phyloP scores from a whole-genome alignment of 2,329 filamentous ascomycete genomes.

The Ustilaginoidea virens region DNA sequence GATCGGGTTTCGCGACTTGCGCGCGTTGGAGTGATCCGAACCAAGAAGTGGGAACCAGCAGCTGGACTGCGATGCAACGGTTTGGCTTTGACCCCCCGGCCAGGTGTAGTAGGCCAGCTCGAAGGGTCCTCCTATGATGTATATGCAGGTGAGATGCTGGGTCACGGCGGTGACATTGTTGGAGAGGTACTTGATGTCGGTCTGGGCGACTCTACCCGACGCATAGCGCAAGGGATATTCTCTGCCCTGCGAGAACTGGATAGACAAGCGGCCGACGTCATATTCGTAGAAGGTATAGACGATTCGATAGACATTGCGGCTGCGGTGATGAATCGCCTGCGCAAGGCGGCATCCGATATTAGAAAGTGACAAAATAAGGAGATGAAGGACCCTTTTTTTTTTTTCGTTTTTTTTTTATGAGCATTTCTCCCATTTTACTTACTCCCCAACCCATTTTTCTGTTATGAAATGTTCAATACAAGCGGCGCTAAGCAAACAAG shows the following conservation, averaged over 20 bases:
- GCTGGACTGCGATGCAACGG: slow-evolving; percentile 22
- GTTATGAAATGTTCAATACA: slow-evolving; percentile 9
- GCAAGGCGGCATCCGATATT: slow-evolving; percentile 57
- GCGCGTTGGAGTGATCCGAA: slow-evolving; percentile 39
- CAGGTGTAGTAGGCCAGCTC: slow-evolving; percentile 5
- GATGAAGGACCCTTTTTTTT: background rate
- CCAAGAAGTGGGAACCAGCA: slow-evolving; percentile 32
- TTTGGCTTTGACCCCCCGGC: slow-evolving; percentile 9
- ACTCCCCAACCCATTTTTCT: background rate
- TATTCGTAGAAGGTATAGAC: slow-evolving; percentile 80
- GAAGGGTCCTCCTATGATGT: slow-evolving; percentile 22
- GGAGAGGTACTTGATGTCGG: slow-evolving; percentile 50
- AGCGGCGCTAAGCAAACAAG: slow-evolving; percentile 10
- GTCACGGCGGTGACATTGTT: slow-evolving; percentile 15
- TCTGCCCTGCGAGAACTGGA: slow-evolving; percentile 78
- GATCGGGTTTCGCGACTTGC: slow-evolving; percentile 12
- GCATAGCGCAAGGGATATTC: slow-evolving; percentile 78
- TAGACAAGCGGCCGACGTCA: slow-evolving; percentile 59
- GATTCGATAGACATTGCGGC: slow-evolving; percentile 71
- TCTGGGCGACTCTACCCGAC: slow-evolving; percentile 53
- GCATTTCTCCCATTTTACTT: background rate
- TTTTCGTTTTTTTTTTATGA: background rate
- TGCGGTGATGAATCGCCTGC: slow-evolving; percentile 70
- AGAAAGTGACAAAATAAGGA: slow-evolving; percentile 21
- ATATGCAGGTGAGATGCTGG: slow-evolving; percentile 22